Percentiles rank a stretch among this genome's conserved stretches.
Conservation (phyloP, 208 protist genomes). For the Ichthyophonus hoferi region DNA sequence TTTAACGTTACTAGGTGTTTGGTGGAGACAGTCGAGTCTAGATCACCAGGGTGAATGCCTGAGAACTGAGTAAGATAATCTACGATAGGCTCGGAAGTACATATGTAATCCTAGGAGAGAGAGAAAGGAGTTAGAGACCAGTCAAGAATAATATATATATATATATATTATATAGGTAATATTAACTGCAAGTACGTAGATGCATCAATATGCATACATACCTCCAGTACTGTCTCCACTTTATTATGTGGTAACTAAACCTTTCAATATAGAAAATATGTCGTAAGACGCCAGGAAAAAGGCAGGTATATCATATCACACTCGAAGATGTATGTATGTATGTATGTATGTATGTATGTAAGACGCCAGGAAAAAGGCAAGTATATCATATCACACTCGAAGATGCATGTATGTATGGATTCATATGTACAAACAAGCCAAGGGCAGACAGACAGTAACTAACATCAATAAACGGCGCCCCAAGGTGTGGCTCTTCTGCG, state of each 20-base stretch:
- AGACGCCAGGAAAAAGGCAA: too few relatives aligned
- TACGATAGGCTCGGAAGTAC: constrained; percentile 52
- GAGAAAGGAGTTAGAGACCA: background rate
- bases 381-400: too few relatives aligned
- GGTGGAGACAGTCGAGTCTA: constrained; percentile 77
- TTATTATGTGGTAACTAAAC: too few relatives aligned
- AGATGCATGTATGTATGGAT: background rate
- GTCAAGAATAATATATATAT: too few relatives aligned
- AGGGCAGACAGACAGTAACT: too few relatives aligned
- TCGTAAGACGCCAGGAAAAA: too few relatives aligned
- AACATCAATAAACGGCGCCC: constrained; percentile 62
- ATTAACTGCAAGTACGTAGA: too few relatives aligned
- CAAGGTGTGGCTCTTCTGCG: constrained; percentile 11
- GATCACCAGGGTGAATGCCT: constrained; percentile 86
- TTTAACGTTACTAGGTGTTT: constrained; percentile 87
- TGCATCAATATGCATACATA: too few relatives aligned
- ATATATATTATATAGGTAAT: too few relatives aligned
- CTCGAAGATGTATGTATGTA: background rate
- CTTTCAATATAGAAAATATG: too few relatives aligned
- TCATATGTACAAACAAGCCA: background rate
- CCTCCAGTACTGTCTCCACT: too few relatives aligned
- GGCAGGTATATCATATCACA: too few relatives aligned
- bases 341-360: background rate
- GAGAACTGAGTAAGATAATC: constrained; percentile 66
- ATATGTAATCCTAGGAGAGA: constrained; percentile 53